These are phyloP conservation scores for Carnegiea gigantea DNA, from an alignment of 179 eudicot species.

Conservation along the genomic window DNA sequence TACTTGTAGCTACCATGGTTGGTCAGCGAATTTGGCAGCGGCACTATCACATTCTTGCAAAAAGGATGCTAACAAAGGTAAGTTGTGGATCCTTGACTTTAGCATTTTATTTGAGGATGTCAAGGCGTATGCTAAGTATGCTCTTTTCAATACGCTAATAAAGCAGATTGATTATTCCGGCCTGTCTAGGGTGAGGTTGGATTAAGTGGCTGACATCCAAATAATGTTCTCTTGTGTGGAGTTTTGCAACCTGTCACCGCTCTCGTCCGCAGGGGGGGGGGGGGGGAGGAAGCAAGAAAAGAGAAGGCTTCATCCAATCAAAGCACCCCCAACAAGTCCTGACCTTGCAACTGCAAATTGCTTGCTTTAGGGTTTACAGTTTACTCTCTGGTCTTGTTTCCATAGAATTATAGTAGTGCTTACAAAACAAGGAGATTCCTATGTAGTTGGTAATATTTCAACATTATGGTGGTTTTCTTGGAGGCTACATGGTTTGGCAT, in stretches of 20 bases:
- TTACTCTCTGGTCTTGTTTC: too few relatives aligned
- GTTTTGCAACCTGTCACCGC: background rate
- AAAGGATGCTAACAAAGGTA: conserved; percentile 96
- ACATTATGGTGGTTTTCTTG: background rate
- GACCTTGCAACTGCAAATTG: background rate
- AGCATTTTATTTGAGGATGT: background rate
- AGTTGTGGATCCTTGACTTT: conserved; percentile 20
- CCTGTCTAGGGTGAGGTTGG: background rate
- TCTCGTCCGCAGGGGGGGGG: background rate
- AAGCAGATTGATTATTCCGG: background rate
- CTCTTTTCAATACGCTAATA: background rate
- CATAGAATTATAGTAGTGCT: background rate
- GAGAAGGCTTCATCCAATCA: too few relatives aligned
- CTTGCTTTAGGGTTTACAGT: background rate
- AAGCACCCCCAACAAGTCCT: too few relatives aligned
- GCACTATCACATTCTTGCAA: conserved; percentile 96
- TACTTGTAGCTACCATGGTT: conserved; percentile 95
- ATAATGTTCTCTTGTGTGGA: background rate
- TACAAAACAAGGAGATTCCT: background rate
- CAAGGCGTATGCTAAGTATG: background rate
- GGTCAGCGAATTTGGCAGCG: conserved; percentile 98
- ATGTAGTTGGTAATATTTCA: background rate
- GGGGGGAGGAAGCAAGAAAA: too few relatives aligned
- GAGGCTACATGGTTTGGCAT: background rate
- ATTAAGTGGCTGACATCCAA: background rate